Base-by-base conservation (phyloP, 2,329 filamentous ascomycete genomes). In the Microdochium bolleyi region DNA sequence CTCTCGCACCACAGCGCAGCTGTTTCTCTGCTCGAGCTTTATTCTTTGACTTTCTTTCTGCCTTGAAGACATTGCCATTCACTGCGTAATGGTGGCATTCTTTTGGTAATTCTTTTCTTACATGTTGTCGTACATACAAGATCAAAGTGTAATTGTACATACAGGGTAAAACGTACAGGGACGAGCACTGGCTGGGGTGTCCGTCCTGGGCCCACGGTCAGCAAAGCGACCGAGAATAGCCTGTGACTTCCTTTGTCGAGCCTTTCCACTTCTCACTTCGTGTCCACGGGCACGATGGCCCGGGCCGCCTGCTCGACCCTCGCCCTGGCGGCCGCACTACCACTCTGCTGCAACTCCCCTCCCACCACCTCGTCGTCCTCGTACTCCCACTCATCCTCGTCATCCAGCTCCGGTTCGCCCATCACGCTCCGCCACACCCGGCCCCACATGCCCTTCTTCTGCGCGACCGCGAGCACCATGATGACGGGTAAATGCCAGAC, bases 401-500 rank as follows among this genome's bases (percentile, higher is more conserved):
- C 75, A 1, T 79, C 81, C 21, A 80, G 76, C 2, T 79, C 76
- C 0, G 75, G 73, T 52, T 74, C 70, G 0, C 87, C 87, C 52
- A 82, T 74, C 0, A 88, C 71, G 53, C 82, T 81, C 53, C 76
- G 80, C 84, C 87, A 92, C n/a, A 92, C 82, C 16, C 91, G 79
- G 57, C 84, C 80, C 90, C 89, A 94, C 70, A 96, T 79, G 0
- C 92, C 92, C 73, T 91, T 95, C 79, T 99, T 99, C 70, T 95
- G 89, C 52, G 88, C 81, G 69, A 97, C 85, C 2, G 91, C 92
- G 55, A 96, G 74, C 49, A 96, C 90, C 77, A 99, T 83, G 44
- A 97, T 79, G 24, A 87, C 87, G 0, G 94, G 94, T 49, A 99
- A 69, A 72, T 96, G 92, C 94, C 92, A 97, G 10, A 99, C 90